A percentile compares a stretch with the other conserved stretches of the same genome.
These are phyloP conservation scores for Yamadazyma triangularis DNA, from an alignment of 1,139 yeast genomes.

Conservation along the genomic window DNA sequence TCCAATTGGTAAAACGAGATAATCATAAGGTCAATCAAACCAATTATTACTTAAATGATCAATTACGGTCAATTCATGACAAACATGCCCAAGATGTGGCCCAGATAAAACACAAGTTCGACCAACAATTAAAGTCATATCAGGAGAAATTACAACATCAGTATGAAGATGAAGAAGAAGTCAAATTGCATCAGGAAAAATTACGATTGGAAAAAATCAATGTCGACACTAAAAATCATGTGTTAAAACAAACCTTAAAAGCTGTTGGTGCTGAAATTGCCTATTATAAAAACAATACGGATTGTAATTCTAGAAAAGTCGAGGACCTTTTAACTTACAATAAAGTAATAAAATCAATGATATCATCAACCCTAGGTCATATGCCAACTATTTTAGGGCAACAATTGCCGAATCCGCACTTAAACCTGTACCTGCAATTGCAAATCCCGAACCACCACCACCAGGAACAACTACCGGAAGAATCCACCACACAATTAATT, in stretches of 20 bases:
- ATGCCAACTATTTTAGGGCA: not conserved
- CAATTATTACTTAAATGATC: conserved; percentile 2
- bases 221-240: not conserved
- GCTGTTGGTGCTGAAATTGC: not conserved
- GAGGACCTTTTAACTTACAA: not conserved
- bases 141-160: not conserved
- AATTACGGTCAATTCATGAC: not conserved
- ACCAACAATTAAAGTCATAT: too few relatives aligned
- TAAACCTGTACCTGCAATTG: too few relatives aligned
- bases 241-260: not conserved
- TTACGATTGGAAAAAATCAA: not conserved
- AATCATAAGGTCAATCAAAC: conserved; percentile 4
- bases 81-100: not conserved
- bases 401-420: too few relatives aligned
- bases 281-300: too few relatives aligned
- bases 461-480: not conserved
- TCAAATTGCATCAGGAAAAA: not conserved
- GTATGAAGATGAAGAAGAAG: not conserved
- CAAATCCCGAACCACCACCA: too few relatives aligned
- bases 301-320: not conserved
- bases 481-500: not conserved
- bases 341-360: not conserved
- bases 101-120: too few relatives aligned
- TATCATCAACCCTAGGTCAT: not conserved
- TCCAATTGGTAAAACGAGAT: conserved; percentile 5